These are phyloP conservation scores for Fallopia convolvulus DNA, from an alignment of 148 eudicot genomes.

Conservation along the genomic window DNA sequence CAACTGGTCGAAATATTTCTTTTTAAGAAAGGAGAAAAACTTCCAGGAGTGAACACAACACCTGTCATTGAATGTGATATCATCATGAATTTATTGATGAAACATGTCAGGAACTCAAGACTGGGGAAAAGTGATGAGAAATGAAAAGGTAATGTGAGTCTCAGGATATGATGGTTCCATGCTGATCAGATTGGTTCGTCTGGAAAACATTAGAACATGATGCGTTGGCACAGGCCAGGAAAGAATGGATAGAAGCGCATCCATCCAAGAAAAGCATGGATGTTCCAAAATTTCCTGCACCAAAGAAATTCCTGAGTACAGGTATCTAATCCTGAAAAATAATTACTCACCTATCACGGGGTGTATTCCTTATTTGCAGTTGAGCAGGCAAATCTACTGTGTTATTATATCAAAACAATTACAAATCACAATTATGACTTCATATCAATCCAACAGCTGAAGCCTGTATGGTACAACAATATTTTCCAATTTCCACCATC, in stretches of 20 bases:
- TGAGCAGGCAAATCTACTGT: slow-evolving; percentile 1
- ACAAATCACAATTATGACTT: slow-evolving; percentile 1
- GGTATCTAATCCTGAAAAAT: slow-evolving; percentile 35
- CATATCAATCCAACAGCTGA: slow-evolving; percentile 3
- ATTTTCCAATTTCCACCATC: background rate
- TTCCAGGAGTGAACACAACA: slow-evolving; percentile 51
- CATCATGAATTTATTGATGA: slow-evolving; percentile 59
- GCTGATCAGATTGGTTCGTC: slow-evolving; percentile 57
- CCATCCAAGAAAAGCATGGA: slow-evolving; percentile 62
- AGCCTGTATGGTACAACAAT: background rate
- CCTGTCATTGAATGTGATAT: slow-evolving; percentile 59
- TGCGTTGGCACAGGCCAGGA: slow-evolving; percentile 51
- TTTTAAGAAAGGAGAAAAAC: slow-evolving; percentile 22
- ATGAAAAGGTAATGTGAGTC: slow-evolving; percentile 68
- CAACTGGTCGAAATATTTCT: slow-evolving; percentile 16
- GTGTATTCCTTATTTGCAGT: slow-evolving; percentile 4
- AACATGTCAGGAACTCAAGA: slow-evolving; percentile 56
- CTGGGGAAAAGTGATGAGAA: slow-evolving; percentile 63
- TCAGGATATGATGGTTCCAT: slow-evolving; percentile 60
- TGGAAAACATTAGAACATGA: slow-evolving; percentile 46
- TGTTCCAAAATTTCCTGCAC: slow-evolving; percentile 63
- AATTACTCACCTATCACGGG: slow-evolving; percentile 10
- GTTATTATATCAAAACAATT: background rate
- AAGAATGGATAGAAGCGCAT: slow-evolving; percentile 50
- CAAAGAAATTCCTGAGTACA: slow-evolving; percentile 66